These are phyloP conservation scores for Phanerodontia chrysosporium DNA, from an alignment of 768 basidiomycete species.

Conservation along the genomic window DNA sequence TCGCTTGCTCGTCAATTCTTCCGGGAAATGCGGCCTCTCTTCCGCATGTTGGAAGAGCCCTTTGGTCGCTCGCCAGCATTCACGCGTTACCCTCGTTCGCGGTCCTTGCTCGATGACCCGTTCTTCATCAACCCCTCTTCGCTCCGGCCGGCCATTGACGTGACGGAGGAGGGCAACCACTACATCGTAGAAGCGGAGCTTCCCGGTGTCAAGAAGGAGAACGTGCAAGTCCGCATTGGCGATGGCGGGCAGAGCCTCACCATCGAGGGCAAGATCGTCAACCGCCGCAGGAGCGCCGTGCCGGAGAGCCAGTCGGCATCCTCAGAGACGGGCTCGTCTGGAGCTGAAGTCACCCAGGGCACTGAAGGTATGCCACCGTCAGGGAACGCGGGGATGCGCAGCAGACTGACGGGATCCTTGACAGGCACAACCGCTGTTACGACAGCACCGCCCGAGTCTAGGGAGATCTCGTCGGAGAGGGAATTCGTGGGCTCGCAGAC, in stretches of 20 bases:
- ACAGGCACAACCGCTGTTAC: constrained; percentile 19
- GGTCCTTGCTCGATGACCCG: constrained; percentile 45
- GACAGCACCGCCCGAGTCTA: constrained; percentile 26
- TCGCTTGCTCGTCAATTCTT: constrained; percentile 32
- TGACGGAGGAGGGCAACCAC: constrained; percentile 58
- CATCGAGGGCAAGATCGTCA: constrained; percentile 59
- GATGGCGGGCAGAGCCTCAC: constrained; percentile 68
- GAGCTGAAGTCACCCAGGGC: constrained; percentile 20
- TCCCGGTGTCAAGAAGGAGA: constrained; percentile 76
- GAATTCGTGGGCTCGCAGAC: constrained; percentile 48
- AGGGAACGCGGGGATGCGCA: background rate
- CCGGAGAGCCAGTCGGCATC: constrained; percentile 1
- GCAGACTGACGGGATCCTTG: constrained; percentile 12
- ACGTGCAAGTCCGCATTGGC: constrained; percentile 65
- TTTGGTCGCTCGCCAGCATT: constrained; percentile 35
- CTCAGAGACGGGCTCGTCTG: constrained; percentile 12
- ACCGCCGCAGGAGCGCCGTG: constrained; percentile 22
- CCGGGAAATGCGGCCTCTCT: constrained; percentile 69
- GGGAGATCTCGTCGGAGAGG: constrained; percentile 56
- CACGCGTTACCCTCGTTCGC: constrained; percentile 26
- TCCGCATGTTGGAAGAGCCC: constrained; percentile 75
- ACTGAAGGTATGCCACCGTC: constrained; percentile 15
- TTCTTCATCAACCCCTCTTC: constrained; percentile 34
- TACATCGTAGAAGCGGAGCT: constrained; percentile 75
- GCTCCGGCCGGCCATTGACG: constrained; percentile 57